Evolutionary conservation across 495 filamentous ascomycete species (phyloP), one percentile per base, ranked within the genome.

Genomic region (Aspergillus carlsbadensis): DNA sequence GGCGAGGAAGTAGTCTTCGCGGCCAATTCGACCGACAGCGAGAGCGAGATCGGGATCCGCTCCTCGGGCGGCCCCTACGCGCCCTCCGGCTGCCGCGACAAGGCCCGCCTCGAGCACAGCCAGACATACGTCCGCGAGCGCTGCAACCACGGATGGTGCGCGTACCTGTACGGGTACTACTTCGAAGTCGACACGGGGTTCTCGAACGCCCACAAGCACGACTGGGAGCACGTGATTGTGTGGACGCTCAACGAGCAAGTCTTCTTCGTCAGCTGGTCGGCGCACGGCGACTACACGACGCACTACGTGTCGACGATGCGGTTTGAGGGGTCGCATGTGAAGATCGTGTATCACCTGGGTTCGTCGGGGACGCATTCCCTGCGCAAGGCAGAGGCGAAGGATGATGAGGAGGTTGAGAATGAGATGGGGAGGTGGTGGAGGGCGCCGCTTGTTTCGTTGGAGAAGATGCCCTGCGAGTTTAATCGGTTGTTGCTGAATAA

Each of bases 51-150:
- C 13, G 39, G 17, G n/a, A 15, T 7, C 39, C 39, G 39, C 39
- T 8, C 3, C 15, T n/a, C n/a, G n/a, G n/a, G n/a, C n/a, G 10
- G 36, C 36, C 36, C 36, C 36, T 14, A 39, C 36, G n/a, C n/a
- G n/a, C 39, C 17, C 39, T n/a, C 6, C 39, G 41, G 41, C 18
- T 43, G 41, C 41, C 41, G 41, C 41, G 41, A 43, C 18, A 14
- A 5, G 11, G 22, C 4, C 41, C 41, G 41, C 3, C 41, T 43
- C 3, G 41, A 43, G 8, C 17, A 24, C 41, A 43, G 41, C 41
- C 41, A 43, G 41, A 43, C 41, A 8, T 43, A 43, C 41, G 41
- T 43, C 17, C 41, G 20, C 20, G 41, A 43, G 41, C 41, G 41
- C 6, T 43, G 41, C 41, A 43, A 43, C 20, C 41, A 43, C 41